Evolutionary conservation across 2,329 filamentous ascomycete species (phyloP), one percentile per base, ranked within the genome.

Genomic region (Parascedosporium putredinis): DNA sequence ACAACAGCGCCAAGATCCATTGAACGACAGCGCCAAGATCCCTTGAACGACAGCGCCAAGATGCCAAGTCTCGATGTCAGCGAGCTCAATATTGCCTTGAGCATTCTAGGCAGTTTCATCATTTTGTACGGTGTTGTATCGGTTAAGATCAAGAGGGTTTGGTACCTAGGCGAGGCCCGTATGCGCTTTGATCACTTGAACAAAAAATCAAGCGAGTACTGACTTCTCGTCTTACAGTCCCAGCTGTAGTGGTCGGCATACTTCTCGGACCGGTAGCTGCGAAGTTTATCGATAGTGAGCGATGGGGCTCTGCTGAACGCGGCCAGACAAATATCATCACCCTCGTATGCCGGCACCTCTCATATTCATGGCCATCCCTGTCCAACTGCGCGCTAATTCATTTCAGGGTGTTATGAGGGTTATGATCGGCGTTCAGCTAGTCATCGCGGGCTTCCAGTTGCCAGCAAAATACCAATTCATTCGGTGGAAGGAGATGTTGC

Each of bases 401-500:
- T 4, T n/a, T 22, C 22, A 48, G 46, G 46, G 46, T 9, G 56
- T 81, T 6, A 71, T 70, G 53, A 70, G 79, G n/a, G 66, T 83
- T 24, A 76, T 82, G 52, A 81, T 83, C 50, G 76, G 78, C 3
- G 69, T 82, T 2, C 78, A 83, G 55, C 67, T 82, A n/a, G 68
- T 81, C 31, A 82, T 82, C 52, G 78, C 76, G 2, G 79, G 79
- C 23, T 82, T 76, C 55, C 76, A 83, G 56, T 64, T 83, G 1
- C 79, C 79, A 0, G 74, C 74, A 40, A 74, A 71, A 57, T 83
- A 82, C 59, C 63, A 72, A 36, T 60, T 61, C 50, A 57, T 61
- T 2, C 71, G 70, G 2, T 74, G 71, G 64, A 74, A 71, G 50
- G 76, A 79, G 50, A 70, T 82, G 61, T 60, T 68, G 4, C 67